Evolutionary conservation across 1,284 basidiomycete species (phyloP).

Genomic region (Tylopilus sp.): DNA sequence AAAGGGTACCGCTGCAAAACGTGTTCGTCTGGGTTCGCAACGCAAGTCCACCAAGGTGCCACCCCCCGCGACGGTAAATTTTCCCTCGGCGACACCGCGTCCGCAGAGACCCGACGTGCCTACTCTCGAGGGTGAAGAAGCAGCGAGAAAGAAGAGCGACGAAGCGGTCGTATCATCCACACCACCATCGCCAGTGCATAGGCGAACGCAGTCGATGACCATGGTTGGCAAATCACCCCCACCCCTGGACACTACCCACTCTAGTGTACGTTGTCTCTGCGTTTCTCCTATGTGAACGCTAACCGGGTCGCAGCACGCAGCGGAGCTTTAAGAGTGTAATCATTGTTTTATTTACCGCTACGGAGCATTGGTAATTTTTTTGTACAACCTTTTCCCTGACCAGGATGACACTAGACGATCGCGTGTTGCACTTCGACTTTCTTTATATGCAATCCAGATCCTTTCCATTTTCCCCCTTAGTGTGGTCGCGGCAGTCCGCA

Average conservation of each 20-base stretch:
- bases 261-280: conserved; percentile 15
- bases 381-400: not conserved
- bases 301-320: conserved; percentile 22
- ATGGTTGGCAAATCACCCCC: conserved; percentile 31
- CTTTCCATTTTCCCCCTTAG: not conserved
- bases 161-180: not conserved
- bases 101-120: not conserved
- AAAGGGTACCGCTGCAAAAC: conserved; percentile 6
- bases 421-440: conserved; percentile 26
- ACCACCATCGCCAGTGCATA: conserved; percentile 17
- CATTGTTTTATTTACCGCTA: conserved; percentile 3
- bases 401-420: conserved; percentile 9
- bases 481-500: not conserved
- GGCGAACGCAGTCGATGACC: conserved; percentile 28
- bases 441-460: conserved; percentile 10
- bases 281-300: not conserved
- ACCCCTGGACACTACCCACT: conserved; percentile 7
- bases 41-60: conserved; percentile 7
- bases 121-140: not conserved
- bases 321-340: conserved; percentile 19
- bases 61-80: not conserved
- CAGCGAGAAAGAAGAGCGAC: not conserved
- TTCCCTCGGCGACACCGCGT: conserved; percentile 1
- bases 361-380: conserved; percentile 4
- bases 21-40: conserved; percentile 5